Evolutionary conservation across 768 basidiomycete genomes (phyloP), one percentile per base, ranked within the genome.

Genomic region (Lactarius trivialis): DNA sequence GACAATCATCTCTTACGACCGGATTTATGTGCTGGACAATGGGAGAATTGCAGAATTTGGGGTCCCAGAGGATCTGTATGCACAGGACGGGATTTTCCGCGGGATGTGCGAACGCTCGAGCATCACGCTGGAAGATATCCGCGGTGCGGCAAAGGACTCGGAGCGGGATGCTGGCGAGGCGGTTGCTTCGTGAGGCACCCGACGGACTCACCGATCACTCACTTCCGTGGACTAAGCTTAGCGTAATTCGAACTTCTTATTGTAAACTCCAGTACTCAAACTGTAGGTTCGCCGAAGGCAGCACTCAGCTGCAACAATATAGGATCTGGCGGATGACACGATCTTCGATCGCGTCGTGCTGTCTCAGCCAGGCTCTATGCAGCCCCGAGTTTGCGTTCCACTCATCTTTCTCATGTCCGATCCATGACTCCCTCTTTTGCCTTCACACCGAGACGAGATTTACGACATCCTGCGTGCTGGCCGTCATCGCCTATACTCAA

Each of bases 1-100:
- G 50, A 96, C 94, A 2, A 93, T 96, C 68, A 85, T 94, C 64
- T 80, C 83, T 12, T 95, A 94, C 69, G 92, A 98, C 73, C 81
- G 90, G 43, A 90, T 97, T 36, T 86, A 91, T 68, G 93, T 95
- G 19, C 83, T 96, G 71, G 86, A 91, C 68, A 84, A 85, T 2
- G 93, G 93, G 0, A 75, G 77, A 58, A 88, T 94, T 60, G 85
- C 83, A 79, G 93, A 95, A 80, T 89, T 90, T 69, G 92, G 93
- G 71, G 86, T 88, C 3, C 92, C 93, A 0, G 74, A 78, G 28
- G 81, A 78, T 48, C 73, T 95, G n/a, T 93, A 83, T 73, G 67
- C 72, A 7, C 62, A 76, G 3, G 77, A 81, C 55, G 85, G 90
- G 1, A 86, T 91, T 66, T 95, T 95, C 78, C 81, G 84, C 43